These are phyloP conservation scores for Fusarium ambrosium DNA, from an alignment of 2,329 filamentous ascomycete species.

Conservation along the genomic window DNA sequence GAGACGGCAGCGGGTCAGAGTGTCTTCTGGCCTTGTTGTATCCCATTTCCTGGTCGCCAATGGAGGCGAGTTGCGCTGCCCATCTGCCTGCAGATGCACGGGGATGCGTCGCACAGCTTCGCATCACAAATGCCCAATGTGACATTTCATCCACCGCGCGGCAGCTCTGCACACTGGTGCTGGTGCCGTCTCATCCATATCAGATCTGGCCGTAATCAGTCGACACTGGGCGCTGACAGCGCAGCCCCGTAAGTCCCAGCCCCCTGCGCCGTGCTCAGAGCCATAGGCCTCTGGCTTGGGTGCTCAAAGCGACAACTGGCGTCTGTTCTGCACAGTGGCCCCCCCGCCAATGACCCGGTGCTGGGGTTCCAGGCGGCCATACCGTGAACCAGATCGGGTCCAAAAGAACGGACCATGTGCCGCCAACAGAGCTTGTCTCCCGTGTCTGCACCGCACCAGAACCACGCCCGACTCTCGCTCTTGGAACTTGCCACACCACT, in stretches of 20 bases:
- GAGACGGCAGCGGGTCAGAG: conserved; percentile 9
- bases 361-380: conserved; percentile 27
- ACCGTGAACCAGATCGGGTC: conserved; percentile 34
- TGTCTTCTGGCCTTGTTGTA: conserved; percentile 10
- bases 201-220: conserved; percentile 31
- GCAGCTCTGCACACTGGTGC: conserved; percentile 43
- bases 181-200: conserved; percentile 39
- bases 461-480: conserved; percentile 1
- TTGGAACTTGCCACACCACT: background rate
- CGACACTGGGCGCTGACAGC: conserved; percentile 27
- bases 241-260: conserved; percentile 17
- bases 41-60: conserved; percentile 15
- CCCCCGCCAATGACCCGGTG: conserved; percentile 25
- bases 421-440: conserved; percentile 19
- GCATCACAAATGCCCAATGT: conserved; percentile 28
- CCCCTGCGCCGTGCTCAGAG: conserved; percentile 27
- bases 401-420: conserved; percentile 33
- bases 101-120: conserved; percentile 41
- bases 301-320: conserved; percentile 34
- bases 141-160: conserved; percentile 29
- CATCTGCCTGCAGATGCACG: conserved; percentile 16
- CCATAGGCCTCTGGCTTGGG: conserved; percentile 14
- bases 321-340: conserved; percentile 33
- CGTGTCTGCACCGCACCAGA: conserved; percentile 18
- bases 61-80: conserved; percentile 12